Percentiles rank a stretch among this genome's conserved stretches.
Evolutionary conservation across 306 rosid species (phyloP).

Genomic region (Quercus mongolica): DNA sequence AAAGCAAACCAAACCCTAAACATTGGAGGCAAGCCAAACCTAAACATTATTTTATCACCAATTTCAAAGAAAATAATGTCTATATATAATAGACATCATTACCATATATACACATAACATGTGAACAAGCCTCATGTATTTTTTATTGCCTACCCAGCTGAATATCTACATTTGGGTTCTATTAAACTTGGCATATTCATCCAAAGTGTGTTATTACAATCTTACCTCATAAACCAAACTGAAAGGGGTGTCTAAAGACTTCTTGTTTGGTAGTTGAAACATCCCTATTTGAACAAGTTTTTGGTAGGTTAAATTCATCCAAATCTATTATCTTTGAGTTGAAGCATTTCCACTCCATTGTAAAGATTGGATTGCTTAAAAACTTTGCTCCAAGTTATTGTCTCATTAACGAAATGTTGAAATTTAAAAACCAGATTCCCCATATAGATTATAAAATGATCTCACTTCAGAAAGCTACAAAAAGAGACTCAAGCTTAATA

Average conservation of each 20-base stretch:
- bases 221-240: neutral
- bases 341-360: neutral
- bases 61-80: too few species aligned
- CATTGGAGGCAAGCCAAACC: too few species aligned
- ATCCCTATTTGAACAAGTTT: neutral
- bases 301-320: neutral
- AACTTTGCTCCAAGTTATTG: constrained; percentile 22
- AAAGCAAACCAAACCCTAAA: too few species aligned
- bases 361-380: neutral
- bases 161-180: neutral
- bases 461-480: neutral
- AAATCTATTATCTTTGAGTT: neutral
- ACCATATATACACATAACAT: too few species aligned
- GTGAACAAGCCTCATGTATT: too few species aligned
- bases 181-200: neutral
- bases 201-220: neutral
- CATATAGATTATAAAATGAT: neutral
- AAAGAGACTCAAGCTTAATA: constrained; percentile 1
- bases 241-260: neutral
- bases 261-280: neutral
- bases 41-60: too few species aligned
- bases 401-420: neutral
- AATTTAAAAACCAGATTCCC: too few species aligned
- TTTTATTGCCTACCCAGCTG: neutral
- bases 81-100: too few species aligned